Evolutionary conservation across 2,329 filamentous ascomycete species (phyloP), one percentile per base, ranked within the genome.

Genomic region (Xylariales sp.): DNA sequence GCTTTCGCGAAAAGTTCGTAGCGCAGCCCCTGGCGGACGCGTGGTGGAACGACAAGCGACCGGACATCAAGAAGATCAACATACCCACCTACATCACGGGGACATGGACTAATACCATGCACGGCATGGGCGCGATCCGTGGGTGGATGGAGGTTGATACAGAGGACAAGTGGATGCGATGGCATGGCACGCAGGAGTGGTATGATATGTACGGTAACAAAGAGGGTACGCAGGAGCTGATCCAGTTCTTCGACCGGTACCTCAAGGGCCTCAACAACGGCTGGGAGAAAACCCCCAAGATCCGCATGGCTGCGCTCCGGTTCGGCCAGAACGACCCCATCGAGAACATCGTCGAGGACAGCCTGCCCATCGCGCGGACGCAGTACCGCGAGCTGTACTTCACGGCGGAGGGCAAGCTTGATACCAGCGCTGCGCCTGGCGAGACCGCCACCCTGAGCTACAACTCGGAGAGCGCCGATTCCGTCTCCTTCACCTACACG

Each of bases 191-290:
- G 4, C 65, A 69, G 39, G 66, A 70, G 39, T 70, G 65, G 66
- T 61, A 60, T 36, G 66, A 69, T 32, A 47, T 69, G 3, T 70
- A 60, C 40, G 52, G 51, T 28, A 50, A 52, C 13, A 45, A 46
- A 3, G 49, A 60, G 18, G 52, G 33, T 11, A 38, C 54, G 3
- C 45, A 56, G 5, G 65, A 69, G 29, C 52, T 70, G 4, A 41
- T 52, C 8, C 41, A 45, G 4, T 72, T 66, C 52, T 71, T 70
- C 40, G 67, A 72, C 33, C 49, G 48, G 3, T 73, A 63, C 38
- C 51, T 70, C 13, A 65, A 63, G 27, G 61, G 53, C 1, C 49
- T 54, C 1, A 40, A 63, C 2, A 72, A 72, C 40, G 62, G 50
- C 12, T 71, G 65, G 65, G 62, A 69, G 36, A 52, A 59, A 31